Percentiles rank a stretch among this genome's conserved stretches.
Conservation (phyloP, 179 eudicot species). For the Kewa caespitosa region DNA sequence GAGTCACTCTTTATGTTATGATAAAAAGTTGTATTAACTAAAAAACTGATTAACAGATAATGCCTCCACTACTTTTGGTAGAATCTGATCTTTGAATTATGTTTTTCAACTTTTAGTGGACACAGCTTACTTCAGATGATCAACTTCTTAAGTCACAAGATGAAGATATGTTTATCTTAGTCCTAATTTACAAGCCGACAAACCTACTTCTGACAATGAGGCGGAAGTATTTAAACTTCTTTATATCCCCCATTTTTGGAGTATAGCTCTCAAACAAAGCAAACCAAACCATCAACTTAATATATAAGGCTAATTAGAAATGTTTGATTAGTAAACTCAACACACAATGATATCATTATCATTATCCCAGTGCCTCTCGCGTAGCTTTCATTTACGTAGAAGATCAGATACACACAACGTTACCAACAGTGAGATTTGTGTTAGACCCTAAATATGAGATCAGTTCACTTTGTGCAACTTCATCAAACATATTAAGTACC, state of each 20-base stretch:
- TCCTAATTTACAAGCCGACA: conserved; percentile 1
- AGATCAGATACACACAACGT: too few relatives aligned
- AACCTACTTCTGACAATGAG: conserved; percentile 2
- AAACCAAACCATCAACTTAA: neutral
- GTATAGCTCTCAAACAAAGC: neutral
- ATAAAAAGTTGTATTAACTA: conserved; percentile 22
- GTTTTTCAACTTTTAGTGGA: conserved; percentile 10
- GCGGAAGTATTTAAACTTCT: neutral
- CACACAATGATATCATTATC: too few relatives aligned
- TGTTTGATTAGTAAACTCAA: too few relatives aligned
- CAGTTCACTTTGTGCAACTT: too few relatives aligned
- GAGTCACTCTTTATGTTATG: conserved; percentile 10
- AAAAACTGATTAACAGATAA: conserved; percentile 26
- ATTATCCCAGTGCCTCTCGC: too few relatives aligned
- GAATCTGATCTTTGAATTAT: conserved; percentile 22
- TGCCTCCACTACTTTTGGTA: conserved; percentile 22
- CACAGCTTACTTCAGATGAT: neutral
- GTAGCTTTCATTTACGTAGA: too few relatives aligned
- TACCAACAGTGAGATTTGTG: too few relatives aligned
- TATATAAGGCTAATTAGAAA: neutral
- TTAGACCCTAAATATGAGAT: too few relatives aligned
- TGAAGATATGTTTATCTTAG: neutral
- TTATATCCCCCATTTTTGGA: too few relatives aligned
- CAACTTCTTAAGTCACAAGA: conserved; percentile 9
- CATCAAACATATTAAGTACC: too few relatives aligned